Conservation (phyloP, 495 filamentous ascomycete species). For the Parathielavia hyrcaniae region DNA sequence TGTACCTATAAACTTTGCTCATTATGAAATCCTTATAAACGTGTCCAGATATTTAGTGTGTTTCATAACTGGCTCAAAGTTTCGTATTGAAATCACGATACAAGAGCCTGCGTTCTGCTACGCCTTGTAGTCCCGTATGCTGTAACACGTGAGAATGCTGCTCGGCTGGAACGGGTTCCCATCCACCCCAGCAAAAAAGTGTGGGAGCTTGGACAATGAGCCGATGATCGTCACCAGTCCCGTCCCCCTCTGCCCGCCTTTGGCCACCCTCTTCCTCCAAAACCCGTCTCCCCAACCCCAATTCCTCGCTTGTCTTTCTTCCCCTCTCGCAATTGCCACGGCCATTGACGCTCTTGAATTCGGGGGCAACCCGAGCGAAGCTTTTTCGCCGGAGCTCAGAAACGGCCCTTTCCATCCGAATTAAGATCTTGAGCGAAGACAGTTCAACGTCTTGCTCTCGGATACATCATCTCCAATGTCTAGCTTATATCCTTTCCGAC, state of each 20-base stretch:
- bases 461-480: constrained; percentile 18
- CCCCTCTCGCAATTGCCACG: neutral
- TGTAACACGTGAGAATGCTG: constrained; percentile 22
- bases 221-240: constrained; percentile 31
- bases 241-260: constrained; percentile 15
- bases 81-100: no score
- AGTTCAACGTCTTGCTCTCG: constrained; percentile 12
- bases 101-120: constrained; percentile 4
- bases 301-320: neutral
- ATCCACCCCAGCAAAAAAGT: constrained; percentile 17
- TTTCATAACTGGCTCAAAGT: no score
- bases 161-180: constrained; percentile 14
- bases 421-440: constrained; percentile 4
- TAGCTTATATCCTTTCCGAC: constrained; percentile 15
- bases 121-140: neutral
- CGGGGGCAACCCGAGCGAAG: constrained; percentile 19
- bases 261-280: constrained; percentile 15
- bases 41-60: no score
- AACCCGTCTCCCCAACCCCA: constrained; percentile 3
- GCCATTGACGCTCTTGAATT: constrained; percentile 9
- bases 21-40: no score
- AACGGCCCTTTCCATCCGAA: constrained; percentile 10
- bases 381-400: constrained; percentile 15
- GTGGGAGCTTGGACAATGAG: constrained; percentile 18
- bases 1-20: no score